Evolutionary conservation across 129 eudicot species (phyloP).

Genomic region (Centrapalus pauciflorus): DNA sequence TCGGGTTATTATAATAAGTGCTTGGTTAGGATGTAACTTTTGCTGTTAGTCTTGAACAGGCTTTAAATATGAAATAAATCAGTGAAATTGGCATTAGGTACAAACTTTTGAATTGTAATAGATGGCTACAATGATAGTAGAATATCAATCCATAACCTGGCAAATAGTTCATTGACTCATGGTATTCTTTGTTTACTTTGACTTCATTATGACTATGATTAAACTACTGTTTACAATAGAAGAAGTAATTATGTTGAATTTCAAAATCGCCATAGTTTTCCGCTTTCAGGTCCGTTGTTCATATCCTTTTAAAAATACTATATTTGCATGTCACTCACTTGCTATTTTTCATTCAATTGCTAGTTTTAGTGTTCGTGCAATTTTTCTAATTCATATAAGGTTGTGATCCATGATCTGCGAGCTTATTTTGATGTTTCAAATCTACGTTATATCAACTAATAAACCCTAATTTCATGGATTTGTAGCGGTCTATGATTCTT

Average conservation of each 20-base stretch:
- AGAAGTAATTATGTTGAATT: too few species aligned
- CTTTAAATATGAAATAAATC: neutral
- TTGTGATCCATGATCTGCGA: constrained; percentile 11
- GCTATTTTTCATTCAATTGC: neutral
- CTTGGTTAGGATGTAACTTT: neutral
- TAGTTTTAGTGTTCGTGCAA: constrained; percentile 24
- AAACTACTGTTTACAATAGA: neutral
- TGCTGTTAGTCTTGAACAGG: neutral
- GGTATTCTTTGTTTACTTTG: neutral
- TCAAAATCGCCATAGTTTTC: constrained; percentile 10
- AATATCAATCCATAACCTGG: neutral
- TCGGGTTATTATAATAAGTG: too few species aligned
- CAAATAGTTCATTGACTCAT: neutral
- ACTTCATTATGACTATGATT: neutral
- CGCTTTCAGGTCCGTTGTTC: constrained; percentile 20
- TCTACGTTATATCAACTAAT: constrained; percentile 9
- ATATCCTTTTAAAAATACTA: constrained; percentile 2
- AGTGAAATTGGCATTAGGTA: neutral
- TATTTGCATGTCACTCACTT: neutral
- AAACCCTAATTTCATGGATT: constrained; percentile 18
- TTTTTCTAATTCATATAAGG: neutral
- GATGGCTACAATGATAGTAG: neutral
- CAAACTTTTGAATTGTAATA: neutral
- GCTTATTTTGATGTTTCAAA: neutral
- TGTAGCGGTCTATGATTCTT: neutral